phyloP scores from a whole-genome alignment of 176 grass and related monocot species.

The Oryza nivara region DNA sequence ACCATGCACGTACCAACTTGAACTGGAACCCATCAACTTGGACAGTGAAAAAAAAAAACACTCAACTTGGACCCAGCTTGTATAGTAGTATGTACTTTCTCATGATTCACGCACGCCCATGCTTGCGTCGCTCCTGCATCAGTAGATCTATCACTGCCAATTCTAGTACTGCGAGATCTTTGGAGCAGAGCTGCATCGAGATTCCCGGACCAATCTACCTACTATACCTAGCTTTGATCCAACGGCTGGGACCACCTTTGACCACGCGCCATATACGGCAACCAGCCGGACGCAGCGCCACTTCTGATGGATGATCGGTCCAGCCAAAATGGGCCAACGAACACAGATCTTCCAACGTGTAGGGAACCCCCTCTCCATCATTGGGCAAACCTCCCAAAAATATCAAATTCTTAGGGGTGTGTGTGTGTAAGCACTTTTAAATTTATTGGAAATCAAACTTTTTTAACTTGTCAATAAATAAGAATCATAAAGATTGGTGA shows the following conservation, averaged over 20 bases:
- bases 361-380: not conserved
- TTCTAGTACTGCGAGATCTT: constrained; percentile 5
- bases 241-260: not conserved
- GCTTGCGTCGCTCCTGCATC: not conserved
- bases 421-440: too few relatives aligned
- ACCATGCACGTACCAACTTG: not conserved
- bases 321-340: not conserved
- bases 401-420: too few relatives aligned
- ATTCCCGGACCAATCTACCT: constrained; percentile 16
- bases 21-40: not conserved
- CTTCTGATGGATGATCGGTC: not conserved
- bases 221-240: not conserved
- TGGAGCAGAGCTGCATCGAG: constrained; percentile 6
- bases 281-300: not conserved
- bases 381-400: too few relatives aligned
- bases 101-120: not conserved
- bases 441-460: too few relatives aligned
- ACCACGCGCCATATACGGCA: not conserved
- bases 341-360: too few relatives aligned
- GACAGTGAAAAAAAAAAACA: not conserved
- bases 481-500: too few relatives aligned
- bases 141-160: not conserved
- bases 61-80: not conserved
- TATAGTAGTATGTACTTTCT: not conserved
- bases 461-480: too few relatives aligned